A percentile compares a stretch with the other conserved stretches of the same genome.
Conservation (phyloP, 2,329 filamentous ascomycete species). For the Phialophora expanda region DNA sequence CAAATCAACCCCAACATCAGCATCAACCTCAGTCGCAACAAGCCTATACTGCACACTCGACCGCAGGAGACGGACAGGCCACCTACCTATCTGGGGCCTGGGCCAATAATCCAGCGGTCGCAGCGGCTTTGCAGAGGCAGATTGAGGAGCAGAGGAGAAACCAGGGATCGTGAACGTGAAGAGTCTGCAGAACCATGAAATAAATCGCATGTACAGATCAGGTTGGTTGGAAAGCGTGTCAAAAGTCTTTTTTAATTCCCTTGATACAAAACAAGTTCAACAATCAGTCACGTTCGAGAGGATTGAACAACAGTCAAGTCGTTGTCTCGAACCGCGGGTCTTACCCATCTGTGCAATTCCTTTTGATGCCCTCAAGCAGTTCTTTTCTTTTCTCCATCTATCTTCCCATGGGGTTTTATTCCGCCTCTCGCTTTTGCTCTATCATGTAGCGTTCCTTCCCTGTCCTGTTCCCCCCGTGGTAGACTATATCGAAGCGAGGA, state of each 20-base stretch:
- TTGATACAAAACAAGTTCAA: neutral
- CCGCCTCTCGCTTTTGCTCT: neutral
- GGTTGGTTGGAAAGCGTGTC: neutral
- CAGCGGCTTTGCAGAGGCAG: constrained; percentile 35
- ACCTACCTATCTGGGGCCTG: constrained; percentile 24
- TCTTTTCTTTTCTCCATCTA: neutral
- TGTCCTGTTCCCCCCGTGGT: neutral
- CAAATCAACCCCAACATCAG: constrained; percentile 14
- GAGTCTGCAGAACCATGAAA: neutral
- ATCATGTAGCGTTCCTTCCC: neutral
- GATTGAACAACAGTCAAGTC: neutral
- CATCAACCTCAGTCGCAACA: constrained; percentile 12
- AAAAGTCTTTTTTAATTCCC: neutral
- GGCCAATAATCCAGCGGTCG: constrained; percentile 33
- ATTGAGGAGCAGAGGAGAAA: constrained; percentile 31
- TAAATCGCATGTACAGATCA: neutral
- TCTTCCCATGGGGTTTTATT: neutral
- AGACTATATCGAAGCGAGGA: no score
- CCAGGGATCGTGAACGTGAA: constrained; percentile 16
- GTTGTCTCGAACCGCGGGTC: neutral
- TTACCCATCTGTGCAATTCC: neutral
- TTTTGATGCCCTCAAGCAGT: neutral
- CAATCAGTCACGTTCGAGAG: neutral
- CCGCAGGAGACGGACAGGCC: neutral
- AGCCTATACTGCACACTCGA: neutral